Evolutionary conservation across 495 filamentous ascomycete species (phyloP).

Genomic region (Glutinoglossum americanum): DNA sequence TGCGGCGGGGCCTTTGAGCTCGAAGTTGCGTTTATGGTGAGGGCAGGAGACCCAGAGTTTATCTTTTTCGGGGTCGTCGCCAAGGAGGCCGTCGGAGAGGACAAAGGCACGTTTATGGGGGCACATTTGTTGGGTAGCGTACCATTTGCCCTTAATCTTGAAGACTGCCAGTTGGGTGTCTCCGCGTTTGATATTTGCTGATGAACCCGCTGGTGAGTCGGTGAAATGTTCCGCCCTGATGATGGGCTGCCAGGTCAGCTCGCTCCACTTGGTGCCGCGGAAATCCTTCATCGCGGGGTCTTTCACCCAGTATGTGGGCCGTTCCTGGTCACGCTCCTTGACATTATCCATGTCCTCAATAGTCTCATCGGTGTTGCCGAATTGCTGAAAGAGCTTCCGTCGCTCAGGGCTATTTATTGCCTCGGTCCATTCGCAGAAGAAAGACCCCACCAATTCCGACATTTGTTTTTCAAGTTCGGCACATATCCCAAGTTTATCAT

Average conservation of each 20-base stretch:
- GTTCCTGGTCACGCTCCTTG: conserved; percentile 48
- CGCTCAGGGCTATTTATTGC: conserved; percentile 48
- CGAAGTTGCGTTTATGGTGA: conserved; percentile 82
- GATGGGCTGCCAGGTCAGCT: conserved; percentile 66
- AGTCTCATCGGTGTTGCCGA: conserved; percentile 62
- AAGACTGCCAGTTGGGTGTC: conserved; percentile 88
- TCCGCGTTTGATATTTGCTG: conserved; percentile 58
- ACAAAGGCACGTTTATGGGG: conserved; percentile 89
- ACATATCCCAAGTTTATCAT: conserved; percentile 77
- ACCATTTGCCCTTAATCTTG: conserved; percentile 64
- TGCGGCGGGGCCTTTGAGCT: conserved; percentile 42
- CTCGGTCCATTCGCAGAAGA: conserved; percentile 91
- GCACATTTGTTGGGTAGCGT: conserved; percentile 95
- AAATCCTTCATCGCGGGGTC: conserved; percentile 53
- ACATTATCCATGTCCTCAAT: conserved; percentile 51
- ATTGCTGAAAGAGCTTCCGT: conserved; percentile 60
- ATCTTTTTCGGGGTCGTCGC: conserved; percentile 31
- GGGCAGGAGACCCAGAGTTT: conserved; percentile 80
- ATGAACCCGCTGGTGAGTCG: conserved; percentile 41
- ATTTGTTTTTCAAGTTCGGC: conserved; percentile 78
- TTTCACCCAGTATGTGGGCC: conserved; percentile 71
- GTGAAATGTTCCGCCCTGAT: conserved; percentile 52
- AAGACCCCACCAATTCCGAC: conserved; percentile 69
- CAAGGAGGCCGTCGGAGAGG: conserved; percentile 68
- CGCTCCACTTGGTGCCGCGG: conserved; percentile 48